These are phyloP conservation scores for Pichia kluyveri DNA, from an alignment of 805 yeast genomes.

Conservation along the genomic window DNA sequence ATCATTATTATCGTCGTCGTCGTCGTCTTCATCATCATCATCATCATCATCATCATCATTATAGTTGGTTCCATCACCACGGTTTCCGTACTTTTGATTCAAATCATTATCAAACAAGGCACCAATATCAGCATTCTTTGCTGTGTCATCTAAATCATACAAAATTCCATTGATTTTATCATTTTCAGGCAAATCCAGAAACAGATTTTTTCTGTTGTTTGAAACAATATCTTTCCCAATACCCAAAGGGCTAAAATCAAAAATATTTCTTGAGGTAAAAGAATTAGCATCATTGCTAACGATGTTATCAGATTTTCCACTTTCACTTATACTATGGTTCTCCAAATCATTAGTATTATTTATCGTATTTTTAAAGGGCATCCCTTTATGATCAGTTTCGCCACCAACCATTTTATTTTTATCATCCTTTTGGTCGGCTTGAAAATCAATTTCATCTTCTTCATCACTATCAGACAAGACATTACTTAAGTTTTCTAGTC, in stretches of 20 bases:
- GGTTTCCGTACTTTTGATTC: too few species aligned
- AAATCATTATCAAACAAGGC: not conserved
- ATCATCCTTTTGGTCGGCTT: slow-evolving; percentile 10
- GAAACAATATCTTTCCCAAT: not conserved
- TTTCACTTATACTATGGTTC: too few species aligned
- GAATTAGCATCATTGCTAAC: too few species aligned
- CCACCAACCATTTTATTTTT: slow-evolving; percentile 9
- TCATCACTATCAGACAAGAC: slow-evolving; percentile 24
- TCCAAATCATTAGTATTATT: too few species aligned
- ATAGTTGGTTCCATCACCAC: not conserved
- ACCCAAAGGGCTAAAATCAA: too few species aligned
- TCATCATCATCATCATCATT: slow-evolving; percentile 16
- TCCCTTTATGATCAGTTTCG: not conserved
- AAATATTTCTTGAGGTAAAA: too few species aligned
- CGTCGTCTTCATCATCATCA: slow-evolving; percentile 12
- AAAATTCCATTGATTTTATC: not conserved
- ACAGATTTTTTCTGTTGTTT: not conserved
- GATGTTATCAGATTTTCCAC: too few species aligned
- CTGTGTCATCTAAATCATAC: not conserved
- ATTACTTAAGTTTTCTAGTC: slow-evolving; percentile 6
- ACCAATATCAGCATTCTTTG: not conserved
- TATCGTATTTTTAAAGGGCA: not conserved
- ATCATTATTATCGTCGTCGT: not conserved
- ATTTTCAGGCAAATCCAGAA: not conserved
- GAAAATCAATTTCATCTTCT: not conserved